phyloP scores from a whole-genome alignment of 306 rosid genomes.

The Astragalus glycyphyllos region DNA sequence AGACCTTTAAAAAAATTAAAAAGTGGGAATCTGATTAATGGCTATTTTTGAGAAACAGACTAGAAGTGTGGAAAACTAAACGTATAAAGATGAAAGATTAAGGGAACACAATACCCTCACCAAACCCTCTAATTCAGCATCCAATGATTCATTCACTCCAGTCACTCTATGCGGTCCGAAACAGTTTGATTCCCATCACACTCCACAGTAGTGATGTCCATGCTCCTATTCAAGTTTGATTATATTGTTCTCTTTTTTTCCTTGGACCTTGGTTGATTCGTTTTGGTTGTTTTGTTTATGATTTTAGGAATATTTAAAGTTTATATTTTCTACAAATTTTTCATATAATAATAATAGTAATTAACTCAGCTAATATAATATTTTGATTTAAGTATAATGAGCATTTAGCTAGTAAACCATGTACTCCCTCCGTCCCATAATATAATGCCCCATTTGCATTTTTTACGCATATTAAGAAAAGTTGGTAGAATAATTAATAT shows the following conservation, averaged over 20 bases:
- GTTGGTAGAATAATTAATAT: too few species aligned
- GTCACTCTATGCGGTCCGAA: constrained; percentile 12
- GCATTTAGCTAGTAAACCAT: too few species aligned
- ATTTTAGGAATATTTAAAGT: too few species aligned
- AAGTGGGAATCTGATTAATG: constrained; percentile 47
- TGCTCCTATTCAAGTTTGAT: neutral
- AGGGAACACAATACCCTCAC: constrained; percentile 36
- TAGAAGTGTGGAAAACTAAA: constrained; percentile 22
- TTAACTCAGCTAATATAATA: too few species aligned
- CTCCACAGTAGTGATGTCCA: neutral
- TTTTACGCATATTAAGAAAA: too few species aligned
- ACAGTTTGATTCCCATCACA: constrained; percentile 26
- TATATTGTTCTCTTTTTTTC: neutral
- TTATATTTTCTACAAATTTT: too few species aligned
- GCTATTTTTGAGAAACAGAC: constrained; percentile 30
- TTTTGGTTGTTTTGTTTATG: too few species aligned
- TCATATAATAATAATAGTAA: too few species aligned
- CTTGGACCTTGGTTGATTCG: too few species aligned
- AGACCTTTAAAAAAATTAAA: constrained; percentile 5
- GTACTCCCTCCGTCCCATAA: too few species aligned
- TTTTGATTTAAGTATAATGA: too few species aligned
- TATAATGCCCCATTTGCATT: too few species aligned
- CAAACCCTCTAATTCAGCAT: constrained; percentile 38
- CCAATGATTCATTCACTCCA: constrained; percentile 33
- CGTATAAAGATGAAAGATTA: constrained; percentile 37